Evolutionary conservation across 176 grass and related monocot genomes (phyloP), one percentile per base, ranked within the genome.

Genomic region (Phragmites australis): DNA sequence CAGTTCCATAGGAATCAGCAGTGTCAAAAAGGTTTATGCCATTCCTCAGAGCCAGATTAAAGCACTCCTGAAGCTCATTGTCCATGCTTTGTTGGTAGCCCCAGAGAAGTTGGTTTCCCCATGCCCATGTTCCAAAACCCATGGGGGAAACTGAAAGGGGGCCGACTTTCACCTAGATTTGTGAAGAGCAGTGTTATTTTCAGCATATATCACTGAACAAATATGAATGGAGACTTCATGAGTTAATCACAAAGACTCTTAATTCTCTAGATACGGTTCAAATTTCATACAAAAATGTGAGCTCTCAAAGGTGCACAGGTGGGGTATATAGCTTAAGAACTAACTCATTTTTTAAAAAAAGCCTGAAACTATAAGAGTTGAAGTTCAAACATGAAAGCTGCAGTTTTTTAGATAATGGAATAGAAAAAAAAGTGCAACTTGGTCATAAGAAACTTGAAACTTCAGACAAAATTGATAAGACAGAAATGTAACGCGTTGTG

Each of bases 41-140:
- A 76, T 93, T 98, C 40, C 43, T 87, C 39, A 95, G 48, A 53
- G 92, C 88, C 48, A 98, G 76, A 89, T 93, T 84, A 48, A 98
- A 98, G 50, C 88, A 83, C 22, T 94, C 90, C 79, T 93, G 90
- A 63, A 98, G 84, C 50, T 81, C 86, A n/a, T 1, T 70, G 67
- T 98, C 86, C 92, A 98, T 95, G 50, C 81, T 89, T 86, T 98
- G 88, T 83, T 92, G 78, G 77, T 98, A 98, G 11, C 90, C 92
- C 96, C 96, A 98, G 3, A 95, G 88, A 14, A 95, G 66, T 62
- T 98, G 88, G 65, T 98, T 98, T 77, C 92, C 92, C 92, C 95
- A 93, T 14, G 95, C 95, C 95, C 95, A 98, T 25, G 95, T 98
- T 67, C 95, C 92, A 74, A 98, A 93, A 81, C 92, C 95, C 95